Evolutionary conservation across 805 yeast species (phyloP).

Genomic region (Lipomyces oligophaga): DNA sequence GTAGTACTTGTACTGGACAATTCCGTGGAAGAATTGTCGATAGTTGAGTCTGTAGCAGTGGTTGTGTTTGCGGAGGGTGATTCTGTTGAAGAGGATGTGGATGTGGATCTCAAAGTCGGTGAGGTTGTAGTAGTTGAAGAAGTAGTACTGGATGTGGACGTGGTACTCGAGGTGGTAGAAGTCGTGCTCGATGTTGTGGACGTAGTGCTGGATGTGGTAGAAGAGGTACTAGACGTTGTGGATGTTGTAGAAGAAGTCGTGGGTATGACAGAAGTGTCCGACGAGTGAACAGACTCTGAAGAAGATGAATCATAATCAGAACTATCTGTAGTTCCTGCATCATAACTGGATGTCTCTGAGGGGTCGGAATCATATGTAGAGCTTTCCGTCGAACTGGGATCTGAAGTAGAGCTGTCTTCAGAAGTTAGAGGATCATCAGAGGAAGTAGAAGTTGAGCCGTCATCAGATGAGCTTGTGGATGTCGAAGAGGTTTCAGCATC

Average conservation of each 20-base stretch:
- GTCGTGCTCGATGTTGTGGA: not conserved
- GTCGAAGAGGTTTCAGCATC: slow-evolving; percentile 30
- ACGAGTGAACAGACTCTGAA: too few species aligned
- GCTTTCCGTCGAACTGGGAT: too few species aligned
- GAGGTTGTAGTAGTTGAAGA: not conserved
- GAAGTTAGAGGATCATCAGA: not conserved
- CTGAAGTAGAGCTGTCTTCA: too few species aligned
- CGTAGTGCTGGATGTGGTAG: not conserved
- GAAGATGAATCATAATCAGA: too few species aligned
- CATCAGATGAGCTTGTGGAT: slow-evolving; percentile 20
- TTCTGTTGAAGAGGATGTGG: slow-evolving; percentile 6
- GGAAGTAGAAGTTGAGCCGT: slow-evolving; percentile 6
- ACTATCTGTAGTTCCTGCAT: too few species aligned
- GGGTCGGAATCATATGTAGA: too few species aligned
- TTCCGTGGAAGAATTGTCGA: not conserved
- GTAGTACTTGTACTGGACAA: slow-evolving; percentile 1
- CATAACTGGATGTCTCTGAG: too few species aligned
- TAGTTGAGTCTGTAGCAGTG: slow-evolving; percentile 1
- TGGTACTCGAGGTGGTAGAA: slow-evolving; percentile 1
- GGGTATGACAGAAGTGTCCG: too few species aligned
- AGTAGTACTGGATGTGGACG: not conserved
- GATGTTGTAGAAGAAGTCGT: not conserved
- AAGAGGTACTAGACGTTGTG: slow-evolving; percentile 6
- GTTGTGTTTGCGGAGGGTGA: slow-evolving; percentile 7
- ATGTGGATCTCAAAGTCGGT: not conserved